Evolutionary conservation across 2,329 filamentous ascomycete genomes (phyloP).

Genomic region (Sporothrix globosa): DNA sequence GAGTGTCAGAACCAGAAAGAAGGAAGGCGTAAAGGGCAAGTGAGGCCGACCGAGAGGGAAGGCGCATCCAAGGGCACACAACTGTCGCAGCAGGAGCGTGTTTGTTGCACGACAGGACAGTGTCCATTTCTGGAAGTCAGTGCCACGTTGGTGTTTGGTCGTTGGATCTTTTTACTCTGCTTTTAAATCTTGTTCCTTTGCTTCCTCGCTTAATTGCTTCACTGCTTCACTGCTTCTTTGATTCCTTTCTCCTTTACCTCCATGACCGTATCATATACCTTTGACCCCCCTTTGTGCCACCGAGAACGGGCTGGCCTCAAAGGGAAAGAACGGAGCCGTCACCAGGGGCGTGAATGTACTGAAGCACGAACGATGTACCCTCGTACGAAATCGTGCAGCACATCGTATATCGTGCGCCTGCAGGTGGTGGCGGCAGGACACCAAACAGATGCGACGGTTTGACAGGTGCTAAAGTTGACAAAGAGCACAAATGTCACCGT

Average conservation of each 20-base stretch:
- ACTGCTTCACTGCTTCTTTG: too few relatives aligned
- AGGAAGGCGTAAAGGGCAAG: too few relatives aligned
- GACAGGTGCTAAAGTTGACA: not conserved
- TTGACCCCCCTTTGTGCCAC: too few relatives aligned
- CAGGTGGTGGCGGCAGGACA: not conserved
- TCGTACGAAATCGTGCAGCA: too few relatives aligned
- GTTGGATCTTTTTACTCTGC: not conserved
- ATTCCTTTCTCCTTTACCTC: too few relatives aligned
- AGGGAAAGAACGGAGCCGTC: too few relatives aligned
- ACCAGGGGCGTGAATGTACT: too few relatives aligned
- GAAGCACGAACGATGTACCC: too few relatives aligned
- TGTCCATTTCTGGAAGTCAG: not conserved
- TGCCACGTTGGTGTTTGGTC: not conserved
- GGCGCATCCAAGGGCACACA: not conserved
- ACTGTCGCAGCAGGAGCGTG: not conserved
- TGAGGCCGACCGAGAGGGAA: not conserved
- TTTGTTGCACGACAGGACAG: constrained; percentile 20
- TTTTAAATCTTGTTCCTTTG: not conserved
- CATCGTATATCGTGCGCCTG: not conserved
- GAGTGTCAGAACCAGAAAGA: not conserved
- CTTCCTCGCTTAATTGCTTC: too few relatives aligned
- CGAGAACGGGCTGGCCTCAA: too few relatives aligned
- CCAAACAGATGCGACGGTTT: constrained; percentile 3
- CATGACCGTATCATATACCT: too few relatives aligned
- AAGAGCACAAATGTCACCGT: too few relatives aligned